Evolutionary conservation across 305 asterid species (phyloP).

Genomic region (Fraxinus dipetala): DNA sequence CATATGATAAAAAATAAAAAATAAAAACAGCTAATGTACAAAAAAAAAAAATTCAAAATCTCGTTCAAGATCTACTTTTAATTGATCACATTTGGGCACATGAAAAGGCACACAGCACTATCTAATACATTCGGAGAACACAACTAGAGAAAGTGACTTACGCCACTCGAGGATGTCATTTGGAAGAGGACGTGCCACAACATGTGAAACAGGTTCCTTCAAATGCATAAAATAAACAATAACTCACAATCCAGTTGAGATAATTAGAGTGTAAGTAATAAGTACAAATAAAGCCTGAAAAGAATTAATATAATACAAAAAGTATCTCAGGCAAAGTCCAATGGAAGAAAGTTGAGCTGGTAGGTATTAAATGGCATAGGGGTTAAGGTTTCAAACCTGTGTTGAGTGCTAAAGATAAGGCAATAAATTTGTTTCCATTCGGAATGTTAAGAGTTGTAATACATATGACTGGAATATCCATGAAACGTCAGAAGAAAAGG

Average conservation of each 20-base stretch:
- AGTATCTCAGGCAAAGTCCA: background rate
- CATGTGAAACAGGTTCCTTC: conserved; percentile 95
- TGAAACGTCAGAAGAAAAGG: conserved; percentile 11
- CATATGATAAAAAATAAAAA: conserved; percentile 5
- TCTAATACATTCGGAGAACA: background rate
- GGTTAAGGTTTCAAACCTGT: background rate
- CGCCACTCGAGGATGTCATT: conserved; percentile 99
- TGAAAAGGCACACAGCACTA: background rate
- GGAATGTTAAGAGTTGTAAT: background rate
- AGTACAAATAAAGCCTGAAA: background rate
- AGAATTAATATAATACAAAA: background rate
- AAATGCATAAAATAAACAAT: conserved; percentile 21
- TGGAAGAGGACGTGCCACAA: conserved; percentile 89
- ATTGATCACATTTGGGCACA: background rate
- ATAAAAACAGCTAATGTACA: background rate
- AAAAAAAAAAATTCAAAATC: conserved; percentile 5
- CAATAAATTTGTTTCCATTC: background rate
- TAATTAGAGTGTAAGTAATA: background rate
- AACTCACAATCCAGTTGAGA: conserved; percentile 12
- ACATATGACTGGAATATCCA: background rate
- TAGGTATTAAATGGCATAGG: background rate
- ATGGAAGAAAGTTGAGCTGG: background rate
- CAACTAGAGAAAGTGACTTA: conserved; percentile 42
- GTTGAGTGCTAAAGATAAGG: background rate
- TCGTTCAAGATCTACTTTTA: background rate